Conservation (phyloP, 306 rosid species). For the Quercus alba region DNA sequence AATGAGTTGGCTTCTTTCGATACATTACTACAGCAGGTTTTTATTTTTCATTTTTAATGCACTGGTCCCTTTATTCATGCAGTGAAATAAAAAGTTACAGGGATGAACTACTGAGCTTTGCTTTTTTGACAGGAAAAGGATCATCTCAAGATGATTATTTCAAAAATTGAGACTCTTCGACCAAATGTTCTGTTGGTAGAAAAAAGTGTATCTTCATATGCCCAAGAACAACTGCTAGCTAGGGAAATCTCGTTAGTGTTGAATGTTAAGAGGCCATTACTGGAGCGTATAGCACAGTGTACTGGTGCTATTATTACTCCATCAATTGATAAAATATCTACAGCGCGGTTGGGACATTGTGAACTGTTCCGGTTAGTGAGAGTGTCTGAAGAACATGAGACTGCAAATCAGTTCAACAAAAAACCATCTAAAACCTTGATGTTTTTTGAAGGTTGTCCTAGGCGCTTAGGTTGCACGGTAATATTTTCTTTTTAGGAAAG, state of each 20-base stretch:
- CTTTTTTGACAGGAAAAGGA: slow-evolving; percentile 74
- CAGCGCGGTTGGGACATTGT: slow-evolving; percentile 76
- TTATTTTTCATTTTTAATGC: slow-evolving; percentile 30
- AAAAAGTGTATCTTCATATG: slow-evolving; percentile 82
- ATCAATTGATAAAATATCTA: slow-evolving; percentile 66
- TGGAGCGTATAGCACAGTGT: slow-evolving; percentile 89
- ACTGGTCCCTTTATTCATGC: background rate
- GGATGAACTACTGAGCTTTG: slow-evolving; percentile 13
- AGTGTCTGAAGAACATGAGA: slow-evolving; percentile 67
- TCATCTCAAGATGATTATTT: slow-evolving; percentile 73
- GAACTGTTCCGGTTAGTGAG: slow-evolving; percentile 84
- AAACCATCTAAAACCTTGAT: slow-evolving; percentile 84
- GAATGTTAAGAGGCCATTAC: slow-evolving; percentile 88
- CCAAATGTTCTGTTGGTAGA: slow-evolving; percentile 97
- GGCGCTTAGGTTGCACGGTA: slow-evolving; percentile 98
- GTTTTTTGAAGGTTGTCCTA: slow-evolving; percentile 98
- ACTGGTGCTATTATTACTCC: slow-evolving; percentile 82
- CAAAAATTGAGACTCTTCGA: slow-evolving; percentile 80
- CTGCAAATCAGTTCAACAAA: slow-evolving; percentile 56
- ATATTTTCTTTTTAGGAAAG: background rate
- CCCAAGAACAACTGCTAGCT: slow-evolving; percentile 71
- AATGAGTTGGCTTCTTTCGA: slow-evolving; percentile 82
- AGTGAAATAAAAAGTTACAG: slow-evolving; percentile 1
- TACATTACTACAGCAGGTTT: slow-evolving; percentile 89
- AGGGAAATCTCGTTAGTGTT: slow-evolving; percentile 94